Evolutionary conservation across 805 yeast genomes (phyloP), one percentile per base, ranked within the genome.

Genomic region (Lachancea cidri): DNA sequence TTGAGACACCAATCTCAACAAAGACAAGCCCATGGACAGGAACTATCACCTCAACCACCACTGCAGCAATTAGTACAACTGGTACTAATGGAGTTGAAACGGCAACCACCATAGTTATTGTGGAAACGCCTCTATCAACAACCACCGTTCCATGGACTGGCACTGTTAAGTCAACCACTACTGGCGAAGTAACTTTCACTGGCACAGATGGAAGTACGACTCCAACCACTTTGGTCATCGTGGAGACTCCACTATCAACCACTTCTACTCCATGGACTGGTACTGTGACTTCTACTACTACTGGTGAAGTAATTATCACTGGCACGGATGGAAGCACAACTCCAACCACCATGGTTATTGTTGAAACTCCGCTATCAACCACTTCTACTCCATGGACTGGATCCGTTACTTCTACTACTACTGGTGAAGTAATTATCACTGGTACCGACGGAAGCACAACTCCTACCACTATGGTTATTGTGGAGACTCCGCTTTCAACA

Each of bases 281-380:
- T 1, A 17, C 24, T 11, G 17, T 38, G 13, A 4, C 14, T 32
- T 36, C 41, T 11, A 24, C 22, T 13, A 11, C 36, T 2, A 17
- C 33, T 13, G 36, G n/a, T n/a, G n/a, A n/a, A n/a, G n/a, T 38
- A 2, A n/a, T 38, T 5, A 32, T 34, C 27, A 33, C 36, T 4
- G 51, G 51, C 4, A 15, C 45, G 6, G 46, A 44, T 37, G 49
- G 50, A 11, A 38, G 17, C 9, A 29, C 35, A 16, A 49, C 52
- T 2, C 41, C 46, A 16, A 38, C 38, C n/a, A 41, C 49, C 3
- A 18, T 44, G 13, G 43, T 42, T 35, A 37, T 34, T 29, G 45
- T 49, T 4, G 48, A 47, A 20, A 49, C 53, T 1, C 53, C 53
- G 29, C 27, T 37, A 15, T 17, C 36, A 7, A 39, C 42, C 11